Base-by-base conservation (phyloP, 1,139 yeast genomes). In the Magnusiomyces fungicola region DNA sequence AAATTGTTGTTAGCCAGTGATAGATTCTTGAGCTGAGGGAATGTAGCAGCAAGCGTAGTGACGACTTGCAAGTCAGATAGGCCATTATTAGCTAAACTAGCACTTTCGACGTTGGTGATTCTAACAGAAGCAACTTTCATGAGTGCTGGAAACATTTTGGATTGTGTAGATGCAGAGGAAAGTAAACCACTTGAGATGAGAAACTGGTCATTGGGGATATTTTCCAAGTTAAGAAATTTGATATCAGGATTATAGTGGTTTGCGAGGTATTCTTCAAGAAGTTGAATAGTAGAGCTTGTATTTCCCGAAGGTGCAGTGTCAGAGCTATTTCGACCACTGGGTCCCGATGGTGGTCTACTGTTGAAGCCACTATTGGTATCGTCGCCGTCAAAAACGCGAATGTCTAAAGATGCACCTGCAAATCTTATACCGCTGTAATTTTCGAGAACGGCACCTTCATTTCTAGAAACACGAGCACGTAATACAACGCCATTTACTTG, bases 121-220 rank as follows among this genome's bases (percentile, higher is more conserved):
- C 75, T 77, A 47, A 72, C 72, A 1, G 69, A 63, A 1, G 96
- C 96, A 19, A 94, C 69, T 63, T 85, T 88, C 88, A 92, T 81
- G 56, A 92, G 70, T 0, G 98, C 98, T 2, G 90, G 86, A 66
- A 92, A 89, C 75, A 90, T 82, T 65, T 90, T 90, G 16, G 94
- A 76, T 46, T 81, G 75, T 6, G 79, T 74, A 3, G 74, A 64
- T 0, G 80, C 70, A 18, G 78, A 70, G 22, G 79, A 75, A 57
- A 89, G 80, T 50, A 88, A 71, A 0, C 96, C 96, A 55, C 76
- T 76, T 18, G 76, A 69, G 19, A 69, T 68, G 45, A 92, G 70
- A 16, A 41, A 73, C 27, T 78, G 82, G 62, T 92, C 97, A 47
- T 75, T 75, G 53, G 78, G 76, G 60, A 89, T 79, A 48, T 71